These are phyloP conservation scores for Botrytis byssoidea DNA, from an alignment of 2,329 filamentous ascomycete genomes.

Conservation along the genomic window DNA sequence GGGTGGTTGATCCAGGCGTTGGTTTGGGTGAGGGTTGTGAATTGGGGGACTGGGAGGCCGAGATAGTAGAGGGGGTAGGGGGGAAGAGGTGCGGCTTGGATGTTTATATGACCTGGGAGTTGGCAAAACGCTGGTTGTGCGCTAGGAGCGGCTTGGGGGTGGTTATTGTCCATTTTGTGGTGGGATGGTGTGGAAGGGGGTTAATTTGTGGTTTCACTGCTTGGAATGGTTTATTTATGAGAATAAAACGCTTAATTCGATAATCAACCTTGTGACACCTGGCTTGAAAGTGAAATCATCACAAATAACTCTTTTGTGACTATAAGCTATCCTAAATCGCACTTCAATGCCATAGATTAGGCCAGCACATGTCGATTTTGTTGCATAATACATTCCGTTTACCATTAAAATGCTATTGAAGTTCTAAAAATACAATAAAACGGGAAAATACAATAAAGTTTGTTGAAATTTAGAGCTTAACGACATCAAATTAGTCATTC, in stretches of 20 bases:
- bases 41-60: neutral
- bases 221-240: too few species aligned
- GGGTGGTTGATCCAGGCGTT: neutral
- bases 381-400: accelerated
- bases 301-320: neutral
- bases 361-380: neutral
- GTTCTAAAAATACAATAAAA: neutral
- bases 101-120: neutral
- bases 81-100: neutral
- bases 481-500: neutral
- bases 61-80: neutral
- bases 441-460: too few species aligned
- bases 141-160: too few species aligned
- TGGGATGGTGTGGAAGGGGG: accelerated
- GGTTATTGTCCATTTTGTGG: neutral
- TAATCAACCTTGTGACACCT: neutral
- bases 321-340: accelerated
- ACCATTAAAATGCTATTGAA: accelerated
- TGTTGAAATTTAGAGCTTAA: neutral
- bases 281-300: neutral
- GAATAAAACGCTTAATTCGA: neutral
- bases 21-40: neutral
- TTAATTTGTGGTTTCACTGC: accelerated
- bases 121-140: neutral
- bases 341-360: neutral